Conservation (phyloP, 169 alveolate species). For the Plasmodium yoelii region DNA sequence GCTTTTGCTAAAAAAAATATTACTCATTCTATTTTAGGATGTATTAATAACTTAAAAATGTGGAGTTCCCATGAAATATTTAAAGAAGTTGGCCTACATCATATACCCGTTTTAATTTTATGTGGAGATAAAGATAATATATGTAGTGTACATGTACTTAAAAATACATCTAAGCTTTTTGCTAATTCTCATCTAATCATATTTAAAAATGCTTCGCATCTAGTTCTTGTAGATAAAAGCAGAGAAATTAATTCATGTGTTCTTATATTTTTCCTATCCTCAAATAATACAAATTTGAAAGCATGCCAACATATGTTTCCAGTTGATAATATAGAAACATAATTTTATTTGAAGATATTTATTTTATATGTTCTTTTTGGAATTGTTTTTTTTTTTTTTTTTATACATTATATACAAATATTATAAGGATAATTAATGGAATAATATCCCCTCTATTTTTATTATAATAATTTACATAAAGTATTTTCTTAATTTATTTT, state of each 20-base stretch:
- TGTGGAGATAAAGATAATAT: constrained; percentile 73
- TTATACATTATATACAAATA: too few species aligned
- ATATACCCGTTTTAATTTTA: constrained; percentile 51
- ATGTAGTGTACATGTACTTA: constrained; percentile 54
- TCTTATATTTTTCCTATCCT: constrained; percentile 46
- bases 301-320: constrained; percentile 52
- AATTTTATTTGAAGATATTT: too few species aligned
- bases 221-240: constrained; percentile 59
- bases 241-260: constrained; percentile 49
- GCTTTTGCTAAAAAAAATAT: constrained; percentile 81
- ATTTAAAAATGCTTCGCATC: constrained; percentile 71
- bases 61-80: constrained; percentile 83
- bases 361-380: too few species aligned
- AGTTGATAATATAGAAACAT: constrained; percentile 30
- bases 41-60: constrained; percentile 83
- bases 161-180: constrained; percentile 53
- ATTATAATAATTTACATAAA: too few species aligned
- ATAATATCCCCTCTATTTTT: too few species aligned
- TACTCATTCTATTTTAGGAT: constrained; percentile 80
- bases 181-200: constrained; percentile 62
- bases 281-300: constrained; percentile 55
- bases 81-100: constrained; percentile 77
- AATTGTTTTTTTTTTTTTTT: too few species aligned
- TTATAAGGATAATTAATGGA: too few species aligned
- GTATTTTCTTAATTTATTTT: too few species aligned